These are phyloP conservation scores for Diplogelasinospora grovesii DNA, from an alignment of 495 filamentous ascomycete species.

Conservation along the genomic window DNA sequence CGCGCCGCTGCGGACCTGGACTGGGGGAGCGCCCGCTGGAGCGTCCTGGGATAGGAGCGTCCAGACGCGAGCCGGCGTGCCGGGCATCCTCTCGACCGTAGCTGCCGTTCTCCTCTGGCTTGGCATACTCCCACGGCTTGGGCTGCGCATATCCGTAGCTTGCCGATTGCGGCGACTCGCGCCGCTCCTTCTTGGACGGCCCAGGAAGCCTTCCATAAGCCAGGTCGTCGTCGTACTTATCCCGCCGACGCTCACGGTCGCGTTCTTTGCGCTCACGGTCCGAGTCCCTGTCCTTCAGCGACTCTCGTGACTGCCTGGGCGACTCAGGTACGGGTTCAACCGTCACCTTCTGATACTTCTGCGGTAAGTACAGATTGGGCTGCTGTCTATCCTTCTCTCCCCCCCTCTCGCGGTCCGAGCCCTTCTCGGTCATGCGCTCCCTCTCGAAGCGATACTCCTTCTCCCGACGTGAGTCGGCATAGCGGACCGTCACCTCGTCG, in stretches of 20 bases:
- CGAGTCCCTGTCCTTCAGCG: conserved; percentile 25
- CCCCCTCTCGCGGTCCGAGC: background rate
- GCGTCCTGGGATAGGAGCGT: conserved; percentile 11
- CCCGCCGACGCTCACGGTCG: conserved; percentile 26
- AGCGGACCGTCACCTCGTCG: conserved; percentile 7
- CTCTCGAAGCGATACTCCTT: conserved; percentile 21
- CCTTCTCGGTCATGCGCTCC: background rate
- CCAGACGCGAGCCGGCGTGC: conserved; percentile 23
- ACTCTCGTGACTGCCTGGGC: conserved; percentile 24
- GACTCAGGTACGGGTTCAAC: conserved; percentile 10
- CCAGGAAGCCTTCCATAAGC: conserved; percentile 37
- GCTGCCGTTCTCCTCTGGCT: conserved; percentile 31
- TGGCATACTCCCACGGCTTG: conserved; percentile 44
- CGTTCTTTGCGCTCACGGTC: conserved; percentile 18
- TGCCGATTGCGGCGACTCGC: conserved; percentile 21
- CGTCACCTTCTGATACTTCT: conserved; percentile 19
- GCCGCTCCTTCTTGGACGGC: conserved; percentile 21
- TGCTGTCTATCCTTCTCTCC: conserved; percentile 12
- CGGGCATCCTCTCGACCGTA: conserved; percentile 34
- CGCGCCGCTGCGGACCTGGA: conserved; percentile 14
- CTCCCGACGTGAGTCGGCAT: conserved; percentile 13
- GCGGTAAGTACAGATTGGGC: conserved; percentile 13
- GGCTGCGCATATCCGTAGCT: conserved; percentile 42
- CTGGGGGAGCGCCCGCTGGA: conserved; percentile 22
- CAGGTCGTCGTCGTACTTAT: conserved; percentile 37